phyloP scores from a whole-genome alignment of 768 basidiomycete genomes.

The Suillus americanus region DNA sequence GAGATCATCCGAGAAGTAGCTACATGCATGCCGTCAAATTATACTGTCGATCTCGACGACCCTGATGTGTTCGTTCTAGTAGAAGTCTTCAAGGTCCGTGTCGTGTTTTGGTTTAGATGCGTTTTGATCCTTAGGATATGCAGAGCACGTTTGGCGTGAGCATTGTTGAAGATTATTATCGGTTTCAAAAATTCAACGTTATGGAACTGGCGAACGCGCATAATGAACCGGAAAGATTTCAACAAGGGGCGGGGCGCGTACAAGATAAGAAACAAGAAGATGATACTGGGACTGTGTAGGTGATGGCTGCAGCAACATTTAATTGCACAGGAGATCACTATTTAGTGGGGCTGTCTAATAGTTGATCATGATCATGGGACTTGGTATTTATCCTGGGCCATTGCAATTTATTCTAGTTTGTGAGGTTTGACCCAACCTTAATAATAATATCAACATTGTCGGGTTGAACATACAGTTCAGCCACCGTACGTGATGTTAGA shows the following conservation, averaged over 20 bases:
- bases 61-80: conserved; percentile 76
- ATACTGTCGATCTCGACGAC: conserved; percentile 64
- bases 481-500: too few relatives aligned
- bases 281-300: neutral
- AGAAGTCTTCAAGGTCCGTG: conserved; percentile 77
- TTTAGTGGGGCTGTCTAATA: neutral
- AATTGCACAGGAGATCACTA: neutral
- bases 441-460: too few relatives aligned
- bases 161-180: conserved; percentile 71
- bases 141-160: conserved; percentile 78
- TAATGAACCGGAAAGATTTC: conserved; percentile 37
- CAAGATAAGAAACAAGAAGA: conserved; percentile 16
- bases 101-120: neutral
- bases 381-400: neutral
- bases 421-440: neutral
- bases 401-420: neutral
- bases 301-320: neutral
- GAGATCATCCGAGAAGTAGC: conserved; percentile 67
- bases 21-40: conserved; percentile 64
- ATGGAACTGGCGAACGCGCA: conserved; percentile 64
- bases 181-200: conserved; percentile 75
- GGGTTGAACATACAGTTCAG: too few relatives aligned
- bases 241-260: conserved; percentile 33
- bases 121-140: neutral
- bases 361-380: neutral